These are phyloP conservation scores for Coniosporium tulheliwenetii DNA, from an alignment of 2,329 filamentous ascomycete genomes.

Conservation along the genomic window DNA sequence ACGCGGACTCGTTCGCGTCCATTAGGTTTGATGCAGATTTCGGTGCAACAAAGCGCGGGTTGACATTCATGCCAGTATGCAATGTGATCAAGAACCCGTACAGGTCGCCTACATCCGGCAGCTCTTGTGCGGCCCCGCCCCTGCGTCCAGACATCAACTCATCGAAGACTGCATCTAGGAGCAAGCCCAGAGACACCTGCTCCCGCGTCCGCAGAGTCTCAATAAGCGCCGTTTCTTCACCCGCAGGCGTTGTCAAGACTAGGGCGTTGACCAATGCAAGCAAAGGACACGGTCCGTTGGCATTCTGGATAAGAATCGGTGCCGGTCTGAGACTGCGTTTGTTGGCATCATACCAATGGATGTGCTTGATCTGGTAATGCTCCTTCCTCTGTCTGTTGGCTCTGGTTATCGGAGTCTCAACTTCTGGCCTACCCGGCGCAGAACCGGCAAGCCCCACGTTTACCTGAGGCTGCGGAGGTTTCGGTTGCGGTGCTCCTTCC, in stretches of 20 bases:
- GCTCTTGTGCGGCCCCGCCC: conserved; percentile 42
- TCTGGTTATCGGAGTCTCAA: conserved; percentile 23
- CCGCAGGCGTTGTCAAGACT: conserved; percentile 61
- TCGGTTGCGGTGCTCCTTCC: conserved; percentile 16
- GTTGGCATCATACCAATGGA: conserved; percentile 62
- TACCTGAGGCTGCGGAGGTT: conserved; percentile 14
- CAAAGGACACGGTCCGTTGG: conserved; percentile 86
- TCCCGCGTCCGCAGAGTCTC: conserved; percentile 67
- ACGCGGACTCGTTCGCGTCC: conserved; percentile 6
- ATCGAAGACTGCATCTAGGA: conserved; percentile 83
- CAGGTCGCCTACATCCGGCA: conserved; percentile 79
- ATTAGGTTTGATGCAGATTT: conserved; percentile 25
- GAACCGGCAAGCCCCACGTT: conserved; percentile 10
- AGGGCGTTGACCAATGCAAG: conserved; percentile 88
- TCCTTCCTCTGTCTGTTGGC: conserved; percentile 41
- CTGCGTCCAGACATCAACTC: conserved; percentile 71
- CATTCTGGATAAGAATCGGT: conserved; percentile 81
- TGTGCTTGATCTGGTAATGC: conserved; percentile 85
- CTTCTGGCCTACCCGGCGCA: conserved; percentile 7
- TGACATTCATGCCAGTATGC: conserved; percentile 96
- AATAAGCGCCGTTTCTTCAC: conserved; percentile 53
- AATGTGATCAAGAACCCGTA: conserved; percentile 77
- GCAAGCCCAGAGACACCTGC: conserved; percentile 69
- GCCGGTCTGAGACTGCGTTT: conserved; percentile 40
- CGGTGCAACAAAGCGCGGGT: conserved; percentile 58